A percentile compares a stretch with the other conserved stretches of the same genome.
These are phyloP conservation scores for Cerioporus squamosus DNA, from an alignment of 1,284 basidiomycete species.

Conservation along the genomic window DNA sequence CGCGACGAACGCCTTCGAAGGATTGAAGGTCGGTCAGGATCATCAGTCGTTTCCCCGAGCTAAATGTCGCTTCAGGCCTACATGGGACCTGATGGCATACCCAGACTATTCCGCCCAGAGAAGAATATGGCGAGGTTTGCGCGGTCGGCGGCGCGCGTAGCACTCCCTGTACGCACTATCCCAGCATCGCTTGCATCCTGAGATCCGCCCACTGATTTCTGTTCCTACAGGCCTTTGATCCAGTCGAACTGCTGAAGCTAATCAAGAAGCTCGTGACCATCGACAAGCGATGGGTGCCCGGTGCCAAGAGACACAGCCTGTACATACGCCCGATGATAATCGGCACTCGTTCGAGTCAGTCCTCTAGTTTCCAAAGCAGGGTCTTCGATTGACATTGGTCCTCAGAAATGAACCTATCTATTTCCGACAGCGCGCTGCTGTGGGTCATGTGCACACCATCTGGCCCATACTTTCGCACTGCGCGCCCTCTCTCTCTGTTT, in stretches of 20 bases:
- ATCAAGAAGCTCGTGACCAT: conserved; percentile 71
- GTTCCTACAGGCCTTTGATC: conserved; percentile 59
- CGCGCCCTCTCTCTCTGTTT: conserved; percentile 70
- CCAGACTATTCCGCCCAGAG: conserved; percentile 79
- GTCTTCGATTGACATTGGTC: too few relatives aligned
- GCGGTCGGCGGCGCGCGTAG: conserved; percentile 61
- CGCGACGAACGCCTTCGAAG: conserved; percentile 89
- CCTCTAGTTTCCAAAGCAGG: background rate
- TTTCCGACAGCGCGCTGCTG: conserved; percentile 72
- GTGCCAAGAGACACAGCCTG: conserved; percentile 67
- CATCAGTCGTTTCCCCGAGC: background rate
- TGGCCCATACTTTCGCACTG: conserved; percentile 73
- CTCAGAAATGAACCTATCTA: conserved; percentile 65
- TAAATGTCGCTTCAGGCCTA: conserved; percentile 61
- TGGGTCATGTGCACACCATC: conserved; percentile 72
- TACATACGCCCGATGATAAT: conserved; percentile 86
- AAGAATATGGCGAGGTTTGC: conserved; percentile 82
- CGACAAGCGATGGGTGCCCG: conserved; percentile 81
- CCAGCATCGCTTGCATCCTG: background rate
- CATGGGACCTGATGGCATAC: conserved; percentile 63
- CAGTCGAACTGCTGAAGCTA: conserved; percentile 63
- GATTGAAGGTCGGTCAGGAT: conserved; percentile 74
- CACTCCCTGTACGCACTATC: conserved; percentile 57
- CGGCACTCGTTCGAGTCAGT: conserved; percentile 69
- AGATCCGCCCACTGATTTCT: background rate